Percentiles rank a stretch among this genome's conserved stretches.
Conservation (phyloP, 2,329 filamentous ascomycete genomes). For the Claviceps arundinis region DNA sequence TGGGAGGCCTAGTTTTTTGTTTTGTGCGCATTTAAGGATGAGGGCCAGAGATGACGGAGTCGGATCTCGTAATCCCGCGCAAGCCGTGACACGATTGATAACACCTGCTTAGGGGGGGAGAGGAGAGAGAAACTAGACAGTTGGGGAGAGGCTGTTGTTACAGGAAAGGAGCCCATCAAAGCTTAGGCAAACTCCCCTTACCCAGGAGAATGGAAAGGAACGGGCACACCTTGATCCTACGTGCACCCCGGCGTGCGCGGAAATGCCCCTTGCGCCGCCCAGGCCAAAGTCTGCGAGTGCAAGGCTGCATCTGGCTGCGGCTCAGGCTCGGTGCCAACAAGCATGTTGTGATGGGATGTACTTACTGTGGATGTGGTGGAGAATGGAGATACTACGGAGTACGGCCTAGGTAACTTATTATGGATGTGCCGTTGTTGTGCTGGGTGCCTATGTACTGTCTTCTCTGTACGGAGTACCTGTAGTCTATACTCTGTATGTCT, state of each 20-base stretch:
- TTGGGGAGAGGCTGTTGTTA: slow-evolving; percentile 25
- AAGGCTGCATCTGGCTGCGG: slow-evolving; percentile 2
- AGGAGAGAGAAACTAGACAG: slow-evolving; percentile 22
- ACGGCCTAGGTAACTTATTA: too few relatives aligned
- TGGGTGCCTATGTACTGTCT: too few relatives aligned
- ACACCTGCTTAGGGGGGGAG: slow-evolving; percentile 19
- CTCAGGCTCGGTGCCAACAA: background rate
- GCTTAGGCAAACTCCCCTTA: slow-evolving; percentile 29
- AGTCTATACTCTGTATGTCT: too few relatives aligned
- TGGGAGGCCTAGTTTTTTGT: background rate
- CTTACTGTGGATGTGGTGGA: too few relatives aligned
- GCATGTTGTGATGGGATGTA: too few relatives aligned
- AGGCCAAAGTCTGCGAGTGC: slow-evolving; percentile 4
- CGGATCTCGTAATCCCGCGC: slow-evolving; percentile 13
- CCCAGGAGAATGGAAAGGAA: slow-evolving; percentile 27
- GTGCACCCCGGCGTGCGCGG: slow-evolving; percentile 14
- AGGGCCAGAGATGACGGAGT: slow-evolving; percentile 3
- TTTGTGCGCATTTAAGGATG: background rate
- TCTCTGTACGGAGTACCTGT: too few relatives aligned
- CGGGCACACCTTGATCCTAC: slow-evolving; percentile 17
- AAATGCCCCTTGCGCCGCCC: slow-evolving; percentile 15
- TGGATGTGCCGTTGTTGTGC: too few relatives aligned
- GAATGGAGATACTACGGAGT: too few relatives aligned
- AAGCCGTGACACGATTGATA: slow-evolving; percentile 18
- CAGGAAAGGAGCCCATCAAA: slow-evolving; percentile 24